These are phyloP conservation scores for Fusarium sp. DNA, from an alignment of 2,329 filamentous ascomycete species.

Conservation along the genomic window DNA sequence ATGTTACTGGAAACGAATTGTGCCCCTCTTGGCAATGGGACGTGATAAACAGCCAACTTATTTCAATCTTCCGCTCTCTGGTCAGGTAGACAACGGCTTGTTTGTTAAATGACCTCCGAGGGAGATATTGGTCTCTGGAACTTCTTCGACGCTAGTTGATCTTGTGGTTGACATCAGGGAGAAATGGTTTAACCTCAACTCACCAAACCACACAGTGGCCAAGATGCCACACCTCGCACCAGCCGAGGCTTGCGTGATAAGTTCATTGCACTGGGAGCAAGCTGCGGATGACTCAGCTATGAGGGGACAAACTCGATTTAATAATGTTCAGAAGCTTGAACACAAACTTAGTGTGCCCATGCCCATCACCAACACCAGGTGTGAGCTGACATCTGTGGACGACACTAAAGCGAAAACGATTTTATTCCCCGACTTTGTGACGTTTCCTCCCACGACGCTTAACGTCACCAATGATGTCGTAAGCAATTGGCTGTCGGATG, in stretches of 20 bases:
- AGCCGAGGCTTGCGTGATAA: slow-evolving; percentile 36
- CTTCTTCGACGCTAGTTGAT: slow-evolving; percentile 24
- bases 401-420: background rate
- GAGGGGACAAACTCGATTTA: slow-evolving; percentile 28
- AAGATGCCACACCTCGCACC: slow-evolving; percentile 41
- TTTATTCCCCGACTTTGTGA: slow-evolving; percentile 33
- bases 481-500: slow-evolving; percentile 19
- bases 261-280: slow-evolving; percentile 41
- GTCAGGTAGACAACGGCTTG: slow-evolving; percentile 30
- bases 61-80: slow-evolving; percentile 34
- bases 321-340: slow-evolving; percentile 30
- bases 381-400: slow-evolving; percentile 32
- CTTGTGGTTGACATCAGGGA: slow-evolving; percentile 37
- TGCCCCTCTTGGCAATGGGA: slow-evolving; percentile 47
- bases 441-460: slow-evolving; percentile 21
- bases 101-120: slow-evolving; percentile 30
- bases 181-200: slow-evolving; percentile 32
- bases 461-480: slow-evolving; percentile 23
- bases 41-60: slow-evolving; percentile 35
- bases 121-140: slow-evolving; percentile 32
- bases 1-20: slow-evolving; percentile 26
- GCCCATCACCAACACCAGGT: slow-evolving; percentile 37
- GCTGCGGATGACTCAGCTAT: slow-evolving; percentile 31
- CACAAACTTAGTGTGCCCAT: slow-evolving; percentile 32
- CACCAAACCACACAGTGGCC: slow-evolving; percentile 38